Conservation (phyloP, 495 filamentous ascomycete species). For the Neohortaea acidophila region DNA sequence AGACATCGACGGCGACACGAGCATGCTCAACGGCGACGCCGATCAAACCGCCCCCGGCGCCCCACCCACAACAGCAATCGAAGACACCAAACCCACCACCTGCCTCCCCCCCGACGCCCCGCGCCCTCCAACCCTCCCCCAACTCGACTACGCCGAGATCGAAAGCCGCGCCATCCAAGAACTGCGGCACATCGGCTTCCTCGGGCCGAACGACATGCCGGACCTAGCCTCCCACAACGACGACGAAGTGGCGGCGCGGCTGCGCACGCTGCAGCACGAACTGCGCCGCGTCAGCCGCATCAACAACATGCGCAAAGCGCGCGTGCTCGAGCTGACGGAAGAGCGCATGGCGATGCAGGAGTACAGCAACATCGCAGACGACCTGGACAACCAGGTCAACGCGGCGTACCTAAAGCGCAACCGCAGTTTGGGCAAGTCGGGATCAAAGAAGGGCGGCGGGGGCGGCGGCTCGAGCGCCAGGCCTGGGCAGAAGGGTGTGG, state of each 20-base stretch:
- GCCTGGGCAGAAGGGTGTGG: constrained; percentile 31
- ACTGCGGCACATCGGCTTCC: constrained; percentile 82
- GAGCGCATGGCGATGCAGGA: constrained; percentile 91
- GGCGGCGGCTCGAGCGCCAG: constrained; percentile 25
- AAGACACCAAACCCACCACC: constrained; percentile 41
- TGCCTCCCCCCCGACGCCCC: constrained; percentile 36
- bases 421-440: constrained; percentile 76
- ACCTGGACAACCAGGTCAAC: constrained; percentile 89
- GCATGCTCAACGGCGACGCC: constrained; percentile 28
- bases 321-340: constrained; percentile 69
- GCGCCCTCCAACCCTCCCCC: constrained; percentile 32
- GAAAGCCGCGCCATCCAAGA: constrained; percentile 85
- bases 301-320: constrained; percentile 79
- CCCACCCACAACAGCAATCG: constrained; percentile 20
- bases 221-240: constrained; percentile 84
- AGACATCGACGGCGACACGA: constrained; percentile 37
- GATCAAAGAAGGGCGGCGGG: constrained; percentile 62
- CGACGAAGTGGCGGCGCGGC: constrained; percentile 81
- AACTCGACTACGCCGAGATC: constrained; percentile 67
- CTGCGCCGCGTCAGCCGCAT: constrained; percentile 64
- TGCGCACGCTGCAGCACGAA: constrained; percentile 68
- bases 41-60: constrained; percentile 28
- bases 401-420: constrained; percentile 90
- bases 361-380: constrained; percentile 90
- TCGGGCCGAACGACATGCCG: constrained; percentile 42